phyloP scores from a whole-genome alignment of 2,329 filamentous ascomycete genomes.

The Colletotrichum eleusines region DNA sequence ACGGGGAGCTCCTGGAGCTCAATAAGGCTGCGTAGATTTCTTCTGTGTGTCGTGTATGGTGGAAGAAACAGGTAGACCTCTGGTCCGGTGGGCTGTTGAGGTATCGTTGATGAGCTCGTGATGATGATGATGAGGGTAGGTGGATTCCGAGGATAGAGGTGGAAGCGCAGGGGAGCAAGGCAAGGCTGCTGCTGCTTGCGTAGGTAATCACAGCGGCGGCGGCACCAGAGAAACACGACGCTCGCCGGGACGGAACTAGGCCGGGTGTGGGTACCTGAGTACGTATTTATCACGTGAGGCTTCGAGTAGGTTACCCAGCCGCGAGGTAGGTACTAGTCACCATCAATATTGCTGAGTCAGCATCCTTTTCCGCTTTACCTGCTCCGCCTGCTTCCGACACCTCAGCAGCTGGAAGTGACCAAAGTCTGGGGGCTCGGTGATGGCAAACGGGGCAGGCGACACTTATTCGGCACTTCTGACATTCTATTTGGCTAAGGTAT shows the following conservation, averaged over 20 bases:
- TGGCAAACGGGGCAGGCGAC: neutral
- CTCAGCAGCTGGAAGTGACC: too few species aligned
- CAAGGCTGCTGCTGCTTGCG: slow-evolving; percentile 41
- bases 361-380: neutral
- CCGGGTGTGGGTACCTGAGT: rapidly evolving
- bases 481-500: neutral
- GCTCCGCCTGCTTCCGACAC: too few species aligned
- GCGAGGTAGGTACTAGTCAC: too few species aligned
- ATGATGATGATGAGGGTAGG: slow-evolving; percentile 41
- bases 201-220: slow-evolving; percentile 33
- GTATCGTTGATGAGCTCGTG: slow-evolving; percentile 21
- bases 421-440: neutral
- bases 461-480: neutral
- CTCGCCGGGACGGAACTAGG: slow-evolving; percentile 43
- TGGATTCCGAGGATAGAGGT: slow-evolving; percentile 49
- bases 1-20: slow-evolving; percentile 36
- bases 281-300: slow-evolving; percentile 4
- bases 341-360: slow-evolving; percentile 6
- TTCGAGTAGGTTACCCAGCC: rapidly evolving
- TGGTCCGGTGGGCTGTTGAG: neutral
- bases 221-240: slow-evolving; percentile 60
- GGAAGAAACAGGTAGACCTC: neutral
- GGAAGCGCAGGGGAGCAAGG: slow-evolving; percentile 47
- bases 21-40: neutral
- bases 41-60: neutral